Conservation (phyloP, 2,329 filamentous ascomycete genomes). For the Paecilomyces sp. region DNA sequence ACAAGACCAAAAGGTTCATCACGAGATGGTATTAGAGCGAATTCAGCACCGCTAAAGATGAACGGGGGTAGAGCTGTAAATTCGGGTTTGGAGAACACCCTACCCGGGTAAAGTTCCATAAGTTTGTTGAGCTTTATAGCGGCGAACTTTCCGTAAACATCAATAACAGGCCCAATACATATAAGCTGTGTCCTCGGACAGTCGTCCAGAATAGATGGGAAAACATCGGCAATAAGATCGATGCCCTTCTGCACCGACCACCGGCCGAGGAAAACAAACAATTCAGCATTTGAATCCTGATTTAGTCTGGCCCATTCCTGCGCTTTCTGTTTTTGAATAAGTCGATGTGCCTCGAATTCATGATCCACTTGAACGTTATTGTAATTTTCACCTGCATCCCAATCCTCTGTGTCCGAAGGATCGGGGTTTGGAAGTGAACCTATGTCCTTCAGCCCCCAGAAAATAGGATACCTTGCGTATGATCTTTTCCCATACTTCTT, state of each 20-base stretch:
- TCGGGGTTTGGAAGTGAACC: slow-evolving; percentile 56
- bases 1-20: slow-evolving; percentile 60
- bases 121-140: slow-evolving; percentile 53
- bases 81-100: slow-evolving; percentile 56
- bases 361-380: slow-evolving; percentile 42
- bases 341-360: slow-evolving; percentile 44
- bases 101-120: slow-evolving; percentile 53
- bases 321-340: slow-evolving; percentile 47
- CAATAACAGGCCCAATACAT: slow-evolving; percentile 53
- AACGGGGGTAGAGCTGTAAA: slow-evolving; percentile 55
- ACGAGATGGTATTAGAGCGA: slow-evolving; percentile 57
- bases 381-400: slow-evolving; percentile 43
- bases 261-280: slow-evolving; percentile 59
- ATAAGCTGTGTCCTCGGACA: slow-evolving; percentile 51
- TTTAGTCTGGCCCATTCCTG: slow-evolving; percentile 57
- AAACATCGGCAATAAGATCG: slow-evolving; percentile 57
- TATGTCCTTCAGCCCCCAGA: slow-evolving; percentile 54
- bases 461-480: slow-evolving; percentile 56
- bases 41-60: slow-evolving; percentile 58
- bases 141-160: slow-evolving; percentile 56
- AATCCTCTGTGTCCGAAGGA: slow-evolving; percentile 52
- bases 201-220: slow-evolving; percentile 52
- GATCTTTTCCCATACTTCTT: slow-evolving; percentile 58
- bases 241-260: slow-evolving; percentile 60
- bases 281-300: slow-evolving; percentile 50